These are phyloP conservation scores for Puccinia triticina DNA, from an alignment of 1,284 basidiomycete species.

Conservation along the genomic window DNA sequence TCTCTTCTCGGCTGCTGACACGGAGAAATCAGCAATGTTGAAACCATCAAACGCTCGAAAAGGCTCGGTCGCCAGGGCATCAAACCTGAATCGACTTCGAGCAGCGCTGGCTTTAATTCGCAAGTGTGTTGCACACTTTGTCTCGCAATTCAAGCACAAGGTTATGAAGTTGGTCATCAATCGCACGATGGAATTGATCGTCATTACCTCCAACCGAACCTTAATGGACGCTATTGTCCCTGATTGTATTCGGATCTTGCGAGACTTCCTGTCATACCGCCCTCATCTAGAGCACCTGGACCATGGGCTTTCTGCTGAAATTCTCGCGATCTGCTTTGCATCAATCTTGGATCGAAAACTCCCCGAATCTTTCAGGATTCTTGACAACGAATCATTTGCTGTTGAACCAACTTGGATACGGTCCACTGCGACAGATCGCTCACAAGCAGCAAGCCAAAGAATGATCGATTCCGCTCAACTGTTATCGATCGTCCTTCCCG, in stretches of 20 bases:
- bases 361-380: slow-evolving; percentile 15
- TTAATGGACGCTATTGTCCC: slow-evolving; percentile 20
- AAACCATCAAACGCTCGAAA: slow-evolving; percentile 40
- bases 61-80: slow-evolving; percentile 11
- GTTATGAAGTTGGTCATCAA: slow-evolving; percentile 42
- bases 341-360: slow-evolving; percentile 45
- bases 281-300: slow-evolving; percentile 39
- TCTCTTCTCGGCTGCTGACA: slow-evolving; percentile 37
- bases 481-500: slow-evolving; percentile 32
- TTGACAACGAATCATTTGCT: slow-evolving; percentile 31
- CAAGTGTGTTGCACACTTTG: slow-evolving; percentile 34
- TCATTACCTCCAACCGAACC: not conserved
- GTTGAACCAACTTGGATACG: not conserved
- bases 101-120: slow-evolving; percentile 29
- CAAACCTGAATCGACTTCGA: slow-evolving; percentile 31
- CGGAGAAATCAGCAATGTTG: slow-evolving; percentile 24
- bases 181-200: slow-evolving; percentile 40
- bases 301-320: slow-evolving; percentile 10
- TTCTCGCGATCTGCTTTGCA: slow-evolving; percentile 47
- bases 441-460: slow-evolving; percentile 15
- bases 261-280: slow-evolving; percentile 42
- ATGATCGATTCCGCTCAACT: slow-evolving; percentile 40
- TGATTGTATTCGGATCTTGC: slow-evolving; percentile 50
- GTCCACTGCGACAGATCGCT: not conserved
- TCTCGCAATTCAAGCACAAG: slow-evolving; percentile 35